Evolutionary conservation across 192 early-diverging fungal species (phyloP).

Genomic region (Radiomyces spectabilis): DNA sequence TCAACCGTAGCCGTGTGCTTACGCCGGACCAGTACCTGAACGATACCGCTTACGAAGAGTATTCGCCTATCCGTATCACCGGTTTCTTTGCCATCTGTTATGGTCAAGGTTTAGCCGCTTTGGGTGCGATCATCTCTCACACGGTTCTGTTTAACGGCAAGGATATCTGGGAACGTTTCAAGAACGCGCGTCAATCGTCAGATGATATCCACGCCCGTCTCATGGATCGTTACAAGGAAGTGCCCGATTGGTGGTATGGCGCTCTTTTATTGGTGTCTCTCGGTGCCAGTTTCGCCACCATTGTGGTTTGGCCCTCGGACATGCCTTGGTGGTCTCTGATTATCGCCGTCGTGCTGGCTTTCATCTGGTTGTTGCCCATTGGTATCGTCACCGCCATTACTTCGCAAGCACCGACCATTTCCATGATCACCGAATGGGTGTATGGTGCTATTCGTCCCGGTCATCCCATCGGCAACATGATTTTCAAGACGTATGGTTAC

Average conservation of each 20-base stretch:
- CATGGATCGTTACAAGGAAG: constrained; percentile 68
- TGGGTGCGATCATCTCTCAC: constrained; percentile 62
- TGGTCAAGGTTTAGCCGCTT: constrained; percentile 56
- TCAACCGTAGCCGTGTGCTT: constrained; percentile 50
- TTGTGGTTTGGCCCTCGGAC: constrained; percentile 38
- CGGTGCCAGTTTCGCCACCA: constrained; percentile 42
- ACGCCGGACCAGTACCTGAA: constrained; percentile 46
- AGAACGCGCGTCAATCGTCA: constrained; percentile 44
- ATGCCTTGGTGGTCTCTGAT: constrained; percentile 58
- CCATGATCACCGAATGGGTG: constrained; percentile 63
- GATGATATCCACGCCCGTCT: constrained; percentile 70
- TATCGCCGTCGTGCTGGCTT: constrained; percentile 39
- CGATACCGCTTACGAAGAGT: constrained; percentile 41
- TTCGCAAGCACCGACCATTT: constrained; percentile 46
- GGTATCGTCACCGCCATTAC: constrained; percentile 60
- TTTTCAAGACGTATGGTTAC: constrained; percentile 64
- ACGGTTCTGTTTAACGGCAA: constrained; percentile 56
- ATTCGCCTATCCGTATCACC: constrained; percentile 61
- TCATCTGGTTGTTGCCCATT: constrained; percentile 50
- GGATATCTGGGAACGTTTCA: constrained; percentile 55
- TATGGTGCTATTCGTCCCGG: constrained; percentile 59
- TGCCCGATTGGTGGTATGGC: constrained; percentile 75
- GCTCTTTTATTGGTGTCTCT: constrained; percentile 44
- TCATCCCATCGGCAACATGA: constrained; percentile 52
- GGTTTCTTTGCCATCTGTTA: constrained; percentile 61